Base-by-base conservation (phyloP, 352 stramenopile genomes). In the Achlya hypogyna region DNA sequence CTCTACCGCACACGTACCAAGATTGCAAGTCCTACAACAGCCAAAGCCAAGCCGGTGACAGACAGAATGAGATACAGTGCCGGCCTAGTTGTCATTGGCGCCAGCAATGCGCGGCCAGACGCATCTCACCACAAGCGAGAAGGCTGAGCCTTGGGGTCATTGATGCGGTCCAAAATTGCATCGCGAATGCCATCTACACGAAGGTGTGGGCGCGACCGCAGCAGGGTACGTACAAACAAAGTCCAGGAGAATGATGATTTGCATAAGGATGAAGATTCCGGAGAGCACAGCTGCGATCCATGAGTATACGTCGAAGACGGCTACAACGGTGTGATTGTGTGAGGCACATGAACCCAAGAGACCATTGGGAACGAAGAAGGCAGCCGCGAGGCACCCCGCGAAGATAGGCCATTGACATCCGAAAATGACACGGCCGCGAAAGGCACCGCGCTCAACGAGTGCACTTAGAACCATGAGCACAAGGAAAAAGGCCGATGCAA, bases 21-120 rank as follows among this genome's bases (percentile, higher is more conserved):
- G n/a, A 78, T 84, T 10, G 73, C 72, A 2, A 79, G 53, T 0
- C 81, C 81, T 58, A 51, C 54, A 3, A 64, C 75, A 14, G 76
- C 64, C 5, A 89, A 72, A 10, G 82, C 62, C 34, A 98, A 84
- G 0, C 73, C 82, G 5, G 69, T 65, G 23, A 95, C 23, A 20
- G 89, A 96, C 1, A 75, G 65, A 12, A 74, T 53, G 49, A 93
- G 88, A 14, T 96, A 78, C 2, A 86, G 65, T 20, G 23, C 12
- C 2, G 43, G 59, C 59, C 59, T 38, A 58, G 4, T 2, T n/a
- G n/a, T 23, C 34, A 18, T n/a, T 45, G 6, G 1, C 2, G 38
- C 14, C 14, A 45, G 12, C 6, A 42, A 42, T 14, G 34, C 6
- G 6, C 14, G 38, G 14, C 1, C n/a, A 10, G n/a, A 9, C 25